Percentiles rank a stretch among this genome's conserved stretches.
Conservation (phyloP, 148 eudicot genomes). For the Gaultheria prostrata region DNA sequence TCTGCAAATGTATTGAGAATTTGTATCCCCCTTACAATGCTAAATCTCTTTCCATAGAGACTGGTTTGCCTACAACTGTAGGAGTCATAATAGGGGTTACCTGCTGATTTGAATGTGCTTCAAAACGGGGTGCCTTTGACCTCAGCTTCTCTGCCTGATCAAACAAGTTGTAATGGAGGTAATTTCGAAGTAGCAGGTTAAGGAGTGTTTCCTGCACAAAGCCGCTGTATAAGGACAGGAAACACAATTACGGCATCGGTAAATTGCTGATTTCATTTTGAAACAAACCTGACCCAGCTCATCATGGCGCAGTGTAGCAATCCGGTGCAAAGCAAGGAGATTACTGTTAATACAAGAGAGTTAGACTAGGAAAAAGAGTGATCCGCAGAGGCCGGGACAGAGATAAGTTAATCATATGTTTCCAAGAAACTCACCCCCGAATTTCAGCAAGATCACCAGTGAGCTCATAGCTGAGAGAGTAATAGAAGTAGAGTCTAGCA, state of each 20-base stretch:
- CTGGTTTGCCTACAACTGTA: background rate
- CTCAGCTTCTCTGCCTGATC: too few relatives aligned
- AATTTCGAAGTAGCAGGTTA: slow-evolving; percentile 85
- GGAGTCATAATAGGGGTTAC: slow-evolving; percentile 28
- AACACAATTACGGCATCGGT: background rate
- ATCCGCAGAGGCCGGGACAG: background rate
- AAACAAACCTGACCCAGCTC: slow-evolving; percentile 92
- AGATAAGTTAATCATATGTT: background rate
- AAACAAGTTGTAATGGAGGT: slow-evolving; percentile 84
- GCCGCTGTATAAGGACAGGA: slow-evolving; percentile 12
- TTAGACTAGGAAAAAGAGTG: slow-evolving; percentile 9
- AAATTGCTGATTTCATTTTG: background rate
- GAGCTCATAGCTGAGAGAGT: slow-evolving; percentile 77
- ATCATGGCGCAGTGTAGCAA: slow-evolving; percentile 86
- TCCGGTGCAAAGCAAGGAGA: slow-evolving; percentile 84
- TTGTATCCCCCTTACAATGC: background rate
- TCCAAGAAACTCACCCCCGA: slow-evolving; percentile 57
- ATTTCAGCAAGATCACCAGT: slow-evolving; percentile 82
- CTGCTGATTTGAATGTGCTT: slow-evolving; percentile 97
- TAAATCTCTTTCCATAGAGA: background rate
- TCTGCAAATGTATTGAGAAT: background rate
- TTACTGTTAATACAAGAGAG: slow-evolving; percentile 41
- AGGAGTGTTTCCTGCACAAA: slow-evolving; percentile 82
- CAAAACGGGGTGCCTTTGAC: slow-evolving; percentile 52
- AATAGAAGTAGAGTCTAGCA: slow-evolving; percentile 74